A percentile compares a stretch with the other conserved stretches of the same genome.
Conservation (phyloP, 306 rosid species). For the Herpetospermum pedunculosum region DNA sequence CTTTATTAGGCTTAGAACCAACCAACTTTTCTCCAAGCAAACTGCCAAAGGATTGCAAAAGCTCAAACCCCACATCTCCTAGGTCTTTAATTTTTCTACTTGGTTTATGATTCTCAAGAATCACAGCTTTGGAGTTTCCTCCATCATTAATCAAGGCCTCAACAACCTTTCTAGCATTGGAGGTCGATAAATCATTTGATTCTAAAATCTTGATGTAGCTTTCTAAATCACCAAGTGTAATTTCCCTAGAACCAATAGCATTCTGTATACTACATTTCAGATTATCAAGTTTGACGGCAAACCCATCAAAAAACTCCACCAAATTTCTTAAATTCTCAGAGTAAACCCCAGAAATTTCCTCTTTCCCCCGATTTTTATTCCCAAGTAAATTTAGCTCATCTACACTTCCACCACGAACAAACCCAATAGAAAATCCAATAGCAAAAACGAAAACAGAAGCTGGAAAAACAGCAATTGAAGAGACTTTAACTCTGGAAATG, state of each 20-base stretch:
- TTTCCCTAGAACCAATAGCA: conserved; percentile 41
- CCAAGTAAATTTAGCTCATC: conserved; percentile 33
- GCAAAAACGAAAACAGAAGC: conserved; percentile 63
- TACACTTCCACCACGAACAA: conserved; percentile 37
- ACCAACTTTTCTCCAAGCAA: conserved; percentile 43
- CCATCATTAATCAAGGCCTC: conserved; percentile 29
- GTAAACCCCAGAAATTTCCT: conserved; percentile 25
- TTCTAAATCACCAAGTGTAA: conserved; percentile 47
- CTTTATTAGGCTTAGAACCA: conserved; percentile 33
- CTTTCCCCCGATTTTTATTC: conserved; percentile 40
- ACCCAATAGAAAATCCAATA: conserved; percentile 56
- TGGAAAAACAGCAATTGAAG: conserved; percentile 64
- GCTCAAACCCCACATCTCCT: conserved; percentile 38
- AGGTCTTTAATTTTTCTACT: conserved; percentile 49
- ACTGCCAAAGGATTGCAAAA: conserved; percentile 45
- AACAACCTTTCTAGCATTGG: conserved; percentile 34
- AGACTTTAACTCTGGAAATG: conserved; percentile 72
- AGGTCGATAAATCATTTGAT: conserved; percentile 25
- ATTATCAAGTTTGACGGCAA: conserved; percentile 29
- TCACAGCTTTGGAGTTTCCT: conserved; percentile 27
- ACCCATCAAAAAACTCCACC: conserved; percentile 39
- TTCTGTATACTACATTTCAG: conserved; percentile 43
- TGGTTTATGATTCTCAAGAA: conserved; percentile 37
- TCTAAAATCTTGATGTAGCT: conserved; percentile 40
- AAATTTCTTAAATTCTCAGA: conserved; percentile 41